Evolutionary conservation across 345 rosid species (phyloP), one percentile per base, ranked within the genome.

Genomic region (Mallotus nudiflorus): DNA sequence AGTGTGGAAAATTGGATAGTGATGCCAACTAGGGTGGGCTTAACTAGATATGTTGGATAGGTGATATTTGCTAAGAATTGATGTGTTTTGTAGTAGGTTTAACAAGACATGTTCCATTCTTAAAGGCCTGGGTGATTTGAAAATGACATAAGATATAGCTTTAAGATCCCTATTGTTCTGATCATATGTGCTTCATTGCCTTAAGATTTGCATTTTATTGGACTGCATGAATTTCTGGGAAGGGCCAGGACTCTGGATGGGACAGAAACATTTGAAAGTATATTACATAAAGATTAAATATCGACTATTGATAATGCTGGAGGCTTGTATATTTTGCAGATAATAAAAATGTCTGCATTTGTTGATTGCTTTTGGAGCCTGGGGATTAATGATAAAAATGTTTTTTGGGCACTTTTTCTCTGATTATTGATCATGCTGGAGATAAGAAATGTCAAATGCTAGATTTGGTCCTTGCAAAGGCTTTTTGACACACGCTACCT

Each of bases 171-270:
- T 31, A 25, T 33, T 65, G 31, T n/a, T 49, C 42, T 65, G 46
- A 9, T 20, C 13, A 11, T 65, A 28, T 25, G 52, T 1, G 24
- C 35, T 25, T 44, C 44, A 27, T 22, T n/a, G n/a, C n/a, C n/a
- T n/a, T n/a, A n/a, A n/a, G 67, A 37, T 39, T 60, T 60, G 37
- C 65, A 20, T 22, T 60, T 37, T 60, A 15, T 35, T 13, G 37
- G n/a, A 20, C 48, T 9, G n/a, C 22, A 6, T 58, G 25, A 35
- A 12, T 60, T 11, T n/a, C 16, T 37, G 35, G 46, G 27, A n/a
- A 42, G 6, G 37, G 45, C 28, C 48, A 10, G 27, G 27, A 31
- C 24, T n/a, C n/a, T n/a, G n/a, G n/a, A n/a, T n/a, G 16, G 62
- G 62, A 12, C 19, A 19, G 29, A 58, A 29, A 14, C 8, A 27